Percentiles rank a stretch among this genome's conserved stretches.
phyloP scores from a whole-genome alignment of 176 grass and related monocot genomes.

The Oropetium thomaeum region DNA sequence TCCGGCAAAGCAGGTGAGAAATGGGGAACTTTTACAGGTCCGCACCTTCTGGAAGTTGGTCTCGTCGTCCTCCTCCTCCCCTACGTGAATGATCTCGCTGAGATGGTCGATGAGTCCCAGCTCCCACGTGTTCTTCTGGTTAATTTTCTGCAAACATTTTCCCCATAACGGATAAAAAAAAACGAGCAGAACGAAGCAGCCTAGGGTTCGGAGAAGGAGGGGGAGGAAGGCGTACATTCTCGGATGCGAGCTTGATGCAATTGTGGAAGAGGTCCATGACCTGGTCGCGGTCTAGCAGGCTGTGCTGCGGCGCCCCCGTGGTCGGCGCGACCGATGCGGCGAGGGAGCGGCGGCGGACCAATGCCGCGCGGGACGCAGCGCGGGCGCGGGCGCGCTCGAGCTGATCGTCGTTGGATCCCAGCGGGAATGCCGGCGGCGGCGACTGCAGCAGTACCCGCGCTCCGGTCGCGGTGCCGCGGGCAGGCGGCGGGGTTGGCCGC shows the following conservation, averaged over 20 bases:
- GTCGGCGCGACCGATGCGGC: constrained; percentile 28
- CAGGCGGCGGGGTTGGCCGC: constrained; percentile 11
- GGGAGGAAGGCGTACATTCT: constrained; percentile 55
- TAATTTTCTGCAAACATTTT: constrained; percentile 71
- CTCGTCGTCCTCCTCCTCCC: constrained; percentile 75
- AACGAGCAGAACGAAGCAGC: neutral
- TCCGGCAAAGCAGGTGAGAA: neutral
- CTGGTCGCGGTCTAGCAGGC: constrained; percentile 74
- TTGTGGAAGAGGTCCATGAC: constrained; percentile 94
- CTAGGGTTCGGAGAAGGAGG: constrained; percentile 10
- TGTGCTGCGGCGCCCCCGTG: neutral
- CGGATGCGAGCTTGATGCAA: constrained; percentile 93
- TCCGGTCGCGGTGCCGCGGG: constrained; percentile 26
- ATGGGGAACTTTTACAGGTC: neutral
- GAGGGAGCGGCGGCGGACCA: constrained; percentile 47
- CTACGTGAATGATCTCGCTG: constrained; percentile 74
- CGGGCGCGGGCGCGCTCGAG: constrained; percentile 79
- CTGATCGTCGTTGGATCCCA: constrained; percentile 90
- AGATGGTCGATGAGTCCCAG: constrained; percentile 88
- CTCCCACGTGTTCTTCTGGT: constrained; percentile 99
- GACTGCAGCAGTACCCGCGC: constrained; percentile 58
- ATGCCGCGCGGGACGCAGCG: constrained; percentile 57
- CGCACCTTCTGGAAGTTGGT: constrained; percentile 98
- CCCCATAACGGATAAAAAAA: neutral
- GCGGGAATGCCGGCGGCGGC: constrained; percentile 50